Conservation (phyloP, 2,329 filamentous ascomycete genomes). For the Fusarium algeriense region DNA sequence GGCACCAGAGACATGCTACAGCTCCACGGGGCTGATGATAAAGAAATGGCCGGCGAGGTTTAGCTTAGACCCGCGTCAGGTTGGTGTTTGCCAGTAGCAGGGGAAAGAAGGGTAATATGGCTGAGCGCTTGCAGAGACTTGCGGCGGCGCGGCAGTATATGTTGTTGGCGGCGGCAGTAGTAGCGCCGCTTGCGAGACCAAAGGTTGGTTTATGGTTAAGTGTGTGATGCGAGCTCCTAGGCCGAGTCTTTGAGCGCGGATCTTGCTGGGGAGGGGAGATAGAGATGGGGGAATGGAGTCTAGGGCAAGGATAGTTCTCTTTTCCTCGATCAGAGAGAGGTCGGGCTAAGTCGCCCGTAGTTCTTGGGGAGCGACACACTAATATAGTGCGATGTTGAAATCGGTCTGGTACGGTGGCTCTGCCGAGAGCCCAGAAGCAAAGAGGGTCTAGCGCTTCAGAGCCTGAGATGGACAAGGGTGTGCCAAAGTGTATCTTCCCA, state of each 20-base stretch:
- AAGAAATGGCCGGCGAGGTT: conserved; percentile 49
- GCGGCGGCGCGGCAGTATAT: conserved; percentile 54
- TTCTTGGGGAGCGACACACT: conserved; percentile 55
- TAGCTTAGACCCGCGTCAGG: conserved; percentile 52
- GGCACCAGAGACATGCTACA: conserved; percentile 53
- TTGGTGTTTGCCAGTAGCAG: conserved; percentile 48
- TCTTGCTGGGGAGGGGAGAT: conserved; percentile 48
- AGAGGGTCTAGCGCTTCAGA: conserved; percentile 53
- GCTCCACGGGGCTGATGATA: conserved; percentile 48
- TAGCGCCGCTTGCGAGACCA: conserved; percentile 50
- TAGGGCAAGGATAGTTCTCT: conserved; percentile 50
- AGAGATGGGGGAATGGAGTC: conserved; percentile 45
- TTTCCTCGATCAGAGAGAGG: conserved; percentile 49
- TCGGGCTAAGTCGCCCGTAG: conserved; percentile 48
- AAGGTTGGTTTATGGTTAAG: conserved; percentile 50
- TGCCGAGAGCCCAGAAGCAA: conserved; percentile 51
- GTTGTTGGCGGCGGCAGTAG: conserved; percentile 52
- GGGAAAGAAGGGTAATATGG: conserved; percentile 46
- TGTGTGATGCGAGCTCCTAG: conserved; percentile 51
- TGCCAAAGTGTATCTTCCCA: conserved; percentile 46
- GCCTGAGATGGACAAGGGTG: conserved; percentile 46
- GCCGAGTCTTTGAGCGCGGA: conserved; percentile 51
- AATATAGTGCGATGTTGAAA: conserved; percentile 56
- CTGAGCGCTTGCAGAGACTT: conserved; percentile 50
- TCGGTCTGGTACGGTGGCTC: conserved; percentile 49